Base-by-base conservation (phyloP, 2,329 filamentous ascomycete species). In the Chlorencoelia australis region DNA sequence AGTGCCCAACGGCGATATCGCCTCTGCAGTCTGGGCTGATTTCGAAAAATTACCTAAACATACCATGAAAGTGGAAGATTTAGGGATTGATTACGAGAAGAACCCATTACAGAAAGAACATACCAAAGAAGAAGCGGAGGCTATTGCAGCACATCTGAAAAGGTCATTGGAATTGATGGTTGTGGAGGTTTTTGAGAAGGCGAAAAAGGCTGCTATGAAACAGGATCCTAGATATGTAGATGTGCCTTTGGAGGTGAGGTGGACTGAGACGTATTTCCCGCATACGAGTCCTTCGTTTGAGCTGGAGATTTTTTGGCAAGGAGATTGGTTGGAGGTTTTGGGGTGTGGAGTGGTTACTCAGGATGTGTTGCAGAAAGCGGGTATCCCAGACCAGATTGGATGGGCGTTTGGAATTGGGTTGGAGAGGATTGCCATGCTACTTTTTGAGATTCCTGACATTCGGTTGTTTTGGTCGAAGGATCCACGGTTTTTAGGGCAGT, bases 271-370 rank as follows among this genome's bases (percentile, higher is more conserved):
- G 1, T 96, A 91, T 62, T 98, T 98, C 63, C 91, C 91, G 25
- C 96, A 96, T 58, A 98, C 91, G 1, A 88, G 80, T 40, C 91
- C 91, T 0, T 91, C 82, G 5, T 98, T 86, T 83, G 91, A 98
- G 59, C 71, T 98, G 16, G 91, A 98, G 57, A 86, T 98, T 7
- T 88, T 84, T 67, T 95, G 89, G 73, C 79, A 82, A 48, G 88
- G 84, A 19, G 83, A 93, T 57, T 98, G 91, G 91, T 77, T 98
- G 21, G 91, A 98, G 62, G 78, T 96, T 4, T 71, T 98, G 1
- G 91, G 91, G n/a, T 93, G 81, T 51, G 91, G 91, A 22, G 76
- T 98, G 22, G 80, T 91, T 27, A 77, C 85, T 58, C 91, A 98
- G 58, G 69, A 79, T 18, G 69, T 98, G 22, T 74, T 91, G 43